phyloP scores from a whole-genome alignment of 2,329 filamentous ascomycete species.

The Aspergillus vadensis region DNA sequence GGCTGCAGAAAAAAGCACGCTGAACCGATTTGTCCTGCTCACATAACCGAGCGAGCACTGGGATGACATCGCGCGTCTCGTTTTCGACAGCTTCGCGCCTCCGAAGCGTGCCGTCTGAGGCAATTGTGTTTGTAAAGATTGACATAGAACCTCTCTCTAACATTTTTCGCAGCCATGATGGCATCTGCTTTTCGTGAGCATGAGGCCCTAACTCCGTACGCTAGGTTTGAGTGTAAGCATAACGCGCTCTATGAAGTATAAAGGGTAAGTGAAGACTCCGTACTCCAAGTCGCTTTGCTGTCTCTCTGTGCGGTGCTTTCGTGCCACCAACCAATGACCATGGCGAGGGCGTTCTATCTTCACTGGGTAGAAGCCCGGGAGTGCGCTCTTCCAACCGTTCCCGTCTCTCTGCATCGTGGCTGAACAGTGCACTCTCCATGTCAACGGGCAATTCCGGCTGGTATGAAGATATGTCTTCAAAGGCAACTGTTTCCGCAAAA shows the following conservation, averaged over 20 bases:
- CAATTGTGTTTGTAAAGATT: conserved; percentile 55
- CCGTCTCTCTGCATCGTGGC: background rate
- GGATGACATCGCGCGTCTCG: conserved; percentile 57
- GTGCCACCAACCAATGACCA: background rate
- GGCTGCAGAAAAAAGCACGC: conserved; percentile 78
- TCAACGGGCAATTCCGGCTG: background rate
- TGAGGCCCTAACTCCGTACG: conserved; percentile 69
- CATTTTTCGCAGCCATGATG: conserved; percentile 64
- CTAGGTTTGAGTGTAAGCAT: conserved; percentile 31
- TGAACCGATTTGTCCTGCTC: conserved; percentile 65
- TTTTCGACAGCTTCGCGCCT: conserved; percentile 51
- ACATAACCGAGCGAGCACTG: conserved; percentile 64
- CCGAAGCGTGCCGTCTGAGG: conserved; percentile 45
- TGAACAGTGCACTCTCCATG: background rate
- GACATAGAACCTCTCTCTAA: conserved; percentile 62
- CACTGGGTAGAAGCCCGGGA: background rate
- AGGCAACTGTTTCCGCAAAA: conserved; percentile 49
- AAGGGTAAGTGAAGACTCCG: background rate
- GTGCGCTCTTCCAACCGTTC: background rate
- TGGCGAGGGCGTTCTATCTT: background rate
- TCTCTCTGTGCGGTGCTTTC: background rate
- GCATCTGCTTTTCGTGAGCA: conserved; percentile 75
- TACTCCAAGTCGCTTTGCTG: conserved; percentile 37
- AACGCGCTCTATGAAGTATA: conserved; percentile 3
- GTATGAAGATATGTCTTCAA: conserved; percentile 40